Conservation (phyloP, 768 basidiomycete species). For the Trametes villosa region DNA sequence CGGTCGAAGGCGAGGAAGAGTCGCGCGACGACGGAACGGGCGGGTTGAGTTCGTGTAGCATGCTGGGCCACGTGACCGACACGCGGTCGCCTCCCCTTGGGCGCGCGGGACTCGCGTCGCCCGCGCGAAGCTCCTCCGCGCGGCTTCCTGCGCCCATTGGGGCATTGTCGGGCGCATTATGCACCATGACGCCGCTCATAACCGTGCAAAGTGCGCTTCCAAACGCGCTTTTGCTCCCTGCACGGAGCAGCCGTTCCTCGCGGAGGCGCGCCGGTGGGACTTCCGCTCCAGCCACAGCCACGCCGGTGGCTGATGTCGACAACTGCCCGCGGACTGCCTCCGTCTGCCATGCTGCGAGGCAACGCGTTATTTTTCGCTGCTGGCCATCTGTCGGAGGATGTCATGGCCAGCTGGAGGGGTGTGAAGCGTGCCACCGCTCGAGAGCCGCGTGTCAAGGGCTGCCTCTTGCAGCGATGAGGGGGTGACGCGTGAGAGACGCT, state of each 20-base stretch:
- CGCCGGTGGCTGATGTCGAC: constrained; percentile 8
- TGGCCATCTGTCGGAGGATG: too few species aligned
- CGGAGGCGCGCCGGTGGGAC: not conserved
- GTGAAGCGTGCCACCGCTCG: too few species aligned
- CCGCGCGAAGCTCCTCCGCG: constrained; percentile 1
- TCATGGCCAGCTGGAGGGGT: too few species aligned
- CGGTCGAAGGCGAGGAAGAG: constrained; percentile 24
- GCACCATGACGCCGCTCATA: not conserved
- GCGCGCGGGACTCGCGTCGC: constrained; percentile 19
- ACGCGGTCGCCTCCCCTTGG: constrained; percentile 29
- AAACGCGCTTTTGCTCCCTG: not conserved
- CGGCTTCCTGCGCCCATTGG: not conserved
- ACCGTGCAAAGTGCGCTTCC: not conserved
- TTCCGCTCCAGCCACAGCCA: not conserved
- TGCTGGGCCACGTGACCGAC: constrained; percentile 34
- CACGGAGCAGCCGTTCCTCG: not conserved
- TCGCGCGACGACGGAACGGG: constrained; percentile 25
- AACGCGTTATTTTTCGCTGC: too few species aligned
- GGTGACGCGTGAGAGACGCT: constrained; percentile 18
- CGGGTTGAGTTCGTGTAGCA: constrained; percentile 27
- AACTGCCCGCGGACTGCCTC: too few species aligned
- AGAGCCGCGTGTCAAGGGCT: not conserved
- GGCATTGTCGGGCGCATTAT: not conserved
- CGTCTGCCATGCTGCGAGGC: too few species aligned
- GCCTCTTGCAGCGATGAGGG: constrained; percentile 6